Percentiles rank a stretch among this genome's conserved stretches.
phyloP scores from a whole-genome alignment of 2,329 filamentous ascomycete genomes.

The Aspergillus novofumigatus region DNA sequence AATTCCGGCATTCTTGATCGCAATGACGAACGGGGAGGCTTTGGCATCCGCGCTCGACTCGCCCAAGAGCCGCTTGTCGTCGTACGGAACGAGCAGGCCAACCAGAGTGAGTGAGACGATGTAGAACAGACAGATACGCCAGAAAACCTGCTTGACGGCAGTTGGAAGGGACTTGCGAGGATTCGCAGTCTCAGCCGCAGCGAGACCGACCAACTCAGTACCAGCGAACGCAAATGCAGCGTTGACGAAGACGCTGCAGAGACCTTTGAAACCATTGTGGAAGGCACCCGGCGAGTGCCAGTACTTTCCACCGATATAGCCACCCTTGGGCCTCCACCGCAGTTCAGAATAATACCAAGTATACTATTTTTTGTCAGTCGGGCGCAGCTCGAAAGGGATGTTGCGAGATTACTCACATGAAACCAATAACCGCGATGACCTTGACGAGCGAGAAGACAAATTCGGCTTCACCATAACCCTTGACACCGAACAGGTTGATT shows the following conservation, averaged over 20 bases:
- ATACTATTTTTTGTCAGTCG: constrained; percentile 50
- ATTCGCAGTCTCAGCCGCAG: constrained; percentile 56
- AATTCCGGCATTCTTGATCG: constrained; percentile 81
- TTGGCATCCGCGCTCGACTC: constrained; percentile 61
- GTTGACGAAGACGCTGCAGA: constrained; percentile 61
- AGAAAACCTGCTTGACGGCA: constrained; percentile 91
- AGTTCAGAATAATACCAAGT: constrained; percentile 79
- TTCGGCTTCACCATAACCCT: constrained; percentile 84
- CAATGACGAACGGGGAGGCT: constrained; percentile 89
- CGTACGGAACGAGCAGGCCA: constrained; percentile 75
- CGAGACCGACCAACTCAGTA: constrained; percentile 59
- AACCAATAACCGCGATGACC: constrained; percentile 78
- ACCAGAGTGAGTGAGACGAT: constrained; percentile 76
- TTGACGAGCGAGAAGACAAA: constrained; percentile 86
- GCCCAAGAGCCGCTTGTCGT: constrained; percentile 60
- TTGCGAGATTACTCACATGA: constrained; percentile 60
- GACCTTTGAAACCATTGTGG: constrained; percentile 64
- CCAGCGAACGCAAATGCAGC: constrained; percentile 61
- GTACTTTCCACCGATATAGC: constrained; percentile 75
- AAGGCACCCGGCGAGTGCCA: constrained; percentile 75
- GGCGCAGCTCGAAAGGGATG: background rate
- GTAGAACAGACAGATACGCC: constrained; percentile 90
- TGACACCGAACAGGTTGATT: constrained; percentile 87
- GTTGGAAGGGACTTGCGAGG: constrained; percentile 70
- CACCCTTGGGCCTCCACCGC: constrained; percentile 67